A percentile compares a stretch with the other conserved stretches of the same genome.
phyloP scores from a whole-genome alignment of 257 asterid genomes.

The Salvia hispanica region DNA sequence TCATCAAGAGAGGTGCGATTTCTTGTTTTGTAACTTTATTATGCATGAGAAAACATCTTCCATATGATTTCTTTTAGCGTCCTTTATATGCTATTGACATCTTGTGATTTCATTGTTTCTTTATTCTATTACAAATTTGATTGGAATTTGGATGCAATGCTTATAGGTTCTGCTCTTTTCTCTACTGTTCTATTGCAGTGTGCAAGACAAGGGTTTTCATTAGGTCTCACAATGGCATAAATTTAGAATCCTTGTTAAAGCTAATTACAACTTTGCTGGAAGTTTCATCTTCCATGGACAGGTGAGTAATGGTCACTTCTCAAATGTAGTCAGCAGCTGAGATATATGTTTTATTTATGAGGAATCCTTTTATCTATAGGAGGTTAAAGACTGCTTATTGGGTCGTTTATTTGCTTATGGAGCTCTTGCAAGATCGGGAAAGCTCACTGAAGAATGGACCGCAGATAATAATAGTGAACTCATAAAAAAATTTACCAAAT shows the following conservation, averaged over 20 bases:
- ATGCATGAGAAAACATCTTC: background rate
- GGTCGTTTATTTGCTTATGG: slow-evolving; percentile 98
- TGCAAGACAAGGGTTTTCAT: slow-evolving; percentile 96
- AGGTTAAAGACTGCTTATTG: slow-evolving; percentile 74
- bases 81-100: background rate
- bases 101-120: background rate
- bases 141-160: background rate
- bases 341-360: slow-evolving; percentile 27
- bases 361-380: slow-evolving; percentile 47
- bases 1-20: slow-evolving; percentile 86
- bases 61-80: background rate
- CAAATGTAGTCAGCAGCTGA: background rate
- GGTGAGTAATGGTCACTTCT: slow-evolving; percentile 52
- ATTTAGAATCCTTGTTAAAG: slow-evolving; percentile 76
- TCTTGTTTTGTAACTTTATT: slow-evolving; percentile 2
- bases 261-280: slow-evolving; percentile 75
- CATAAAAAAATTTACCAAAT: slow-evolving; percentile 62
- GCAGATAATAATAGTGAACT: slow-evolving; percentile 49
- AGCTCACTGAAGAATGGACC: slow-evolving; percentile 65
- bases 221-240: slow-evolving; percentile 76
- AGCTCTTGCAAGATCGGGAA: slow-evolving; percentile 93
- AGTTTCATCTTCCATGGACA: slow-evolving; percentile 88
- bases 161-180: slow-evolving; percentile 14
- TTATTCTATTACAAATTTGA: background rate
- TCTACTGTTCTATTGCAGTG: slow-evolving; percentile 54